Percentiles rank a stretch among this genome's conserved stretches.
phyloP scores from a whole-genome alignment of 2,329 filamentous ascomycete genomes.

The Paracoccidioides brasiliensis region DNA sequence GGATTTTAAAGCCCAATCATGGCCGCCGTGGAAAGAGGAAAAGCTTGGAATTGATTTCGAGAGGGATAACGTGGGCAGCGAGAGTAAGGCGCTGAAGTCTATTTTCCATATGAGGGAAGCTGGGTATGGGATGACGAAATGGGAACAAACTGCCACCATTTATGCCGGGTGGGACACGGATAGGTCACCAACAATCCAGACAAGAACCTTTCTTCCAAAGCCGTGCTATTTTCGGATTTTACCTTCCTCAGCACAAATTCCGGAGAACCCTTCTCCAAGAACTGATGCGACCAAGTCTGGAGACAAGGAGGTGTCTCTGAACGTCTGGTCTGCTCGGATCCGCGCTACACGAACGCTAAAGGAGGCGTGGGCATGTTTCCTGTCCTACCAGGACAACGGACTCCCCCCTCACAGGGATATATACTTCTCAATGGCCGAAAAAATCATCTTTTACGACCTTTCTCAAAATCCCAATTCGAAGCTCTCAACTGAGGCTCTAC shows the following conservation, averaged over 20 bases:
- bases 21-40: constrained; percentile 54
- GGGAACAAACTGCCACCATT: constrained; percentile 42
- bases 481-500: constrained; percentile 22
- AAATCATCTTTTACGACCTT: constrained; percentile 32
- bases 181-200: constrained; percentile 50
- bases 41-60: constrained; percentile 47
- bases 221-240: neutral
- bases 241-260: neutral
- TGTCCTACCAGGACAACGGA: constrained; percentile 39
- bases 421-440: constrained; percentile 46
- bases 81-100: constrained; percentile 43
- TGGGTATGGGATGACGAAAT: constrained; percentile 39
- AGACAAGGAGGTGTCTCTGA: constrained; percentile 13
- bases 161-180: constrained; percentile 52
- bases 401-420: constrained; percentile 27
- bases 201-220: constrained; percentile 31
- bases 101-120: constrained; percentile 46
- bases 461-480: constrained; percentile 1
- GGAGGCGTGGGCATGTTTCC: constrained; percentile 53
- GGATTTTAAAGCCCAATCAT: constrained; percentile 44
- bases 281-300: neutral
- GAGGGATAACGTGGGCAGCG: constrained; percentile 43
- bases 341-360: constrained; percentile 46
- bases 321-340: constrained; percentile 46
- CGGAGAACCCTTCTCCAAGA: neutral